phyloP scores from a whole-genome alignment of 1,284 basidiomycete species.

The Ceratobasidium sp. region DNA sequence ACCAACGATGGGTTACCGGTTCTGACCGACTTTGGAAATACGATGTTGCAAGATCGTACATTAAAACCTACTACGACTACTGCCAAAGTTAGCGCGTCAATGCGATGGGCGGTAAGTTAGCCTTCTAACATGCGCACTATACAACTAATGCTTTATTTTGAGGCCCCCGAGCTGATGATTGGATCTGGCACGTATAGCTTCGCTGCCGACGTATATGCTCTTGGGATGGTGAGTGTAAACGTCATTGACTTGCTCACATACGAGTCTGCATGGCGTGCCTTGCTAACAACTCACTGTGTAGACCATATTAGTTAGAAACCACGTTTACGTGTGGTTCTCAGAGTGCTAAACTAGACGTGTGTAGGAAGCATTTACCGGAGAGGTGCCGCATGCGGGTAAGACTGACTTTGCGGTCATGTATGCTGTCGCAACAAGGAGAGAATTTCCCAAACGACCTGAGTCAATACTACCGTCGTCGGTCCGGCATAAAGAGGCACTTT shows the following conservation, averaged over 20 bases:
- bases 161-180: no score
- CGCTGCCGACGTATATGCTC: neutral
- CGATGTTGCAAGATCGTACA: neutral
- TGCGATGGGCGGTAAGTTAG: neutral
- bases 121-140: no score
- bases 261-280: neutral
- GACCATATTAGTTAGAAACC: conserved; percentile 19
- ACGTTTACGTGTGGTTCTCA: no score
- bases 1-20: neutral
- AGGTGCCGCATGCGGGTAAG: neutral
- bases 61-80: neutral
- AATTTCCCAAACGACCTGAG: conserved; percentile 4
- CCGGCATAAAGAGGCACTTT: neutral
- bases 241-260: neutral
- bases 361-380: conserved; percentile 7
- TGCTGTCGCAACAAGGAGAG: neutral
- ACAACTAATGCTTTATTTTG: no score
- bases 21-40: conserved; percentile 24
- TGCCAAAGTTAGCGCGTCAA: neutral
- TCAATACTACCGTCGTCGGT: neutral
- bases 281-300: neutral
- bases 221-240: conserved; percentile 1
- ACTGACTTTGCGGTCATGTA: neutral
- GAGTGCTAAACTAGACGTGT: no score
- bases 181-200: no score